phyloP scores from a whole-genome alignment of 441 rosid genomes.

The Erysimum cheiri region DNA sequence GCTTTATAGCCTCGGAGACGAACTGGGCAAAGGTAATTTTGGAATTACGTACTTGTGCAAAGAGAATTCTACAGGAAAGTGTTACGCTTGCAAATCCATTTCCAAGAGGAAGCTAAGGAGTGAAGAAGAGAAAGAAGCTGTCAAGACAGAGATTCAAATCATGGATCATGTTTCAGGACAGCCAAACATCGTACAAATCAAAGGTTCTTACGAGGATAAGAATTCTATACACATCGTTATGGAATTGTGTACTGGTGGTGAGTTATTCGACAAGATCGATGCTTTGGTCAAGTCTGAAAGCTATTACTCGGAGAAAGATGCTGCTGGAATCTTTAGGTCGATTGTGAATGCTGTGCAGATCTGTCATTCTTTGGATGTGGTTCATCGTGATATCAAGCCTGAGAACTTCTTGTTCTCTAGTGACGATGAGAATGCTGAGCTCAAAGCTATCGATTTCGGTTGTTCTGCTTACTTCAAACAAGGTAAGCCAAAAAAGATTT shows the following conservation, averaged over 20 bases:
- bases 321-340: slow-evolving; percentile 62
- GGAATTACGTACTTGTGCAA: slow-evolving; percentile 73
- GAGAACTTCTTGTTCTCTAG: slow-evolving; percentile 84
- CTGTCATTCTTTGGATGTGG: slow-evolving; percentile 84
- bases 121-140: slow-evolving; percentile 65
- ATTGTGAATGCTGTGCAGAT: slow-evolving; percentile 77
- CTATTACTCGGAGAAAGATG: slow-evolving; percentile 79
- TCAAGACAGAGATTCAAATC: slow-evolving; percentile 74
- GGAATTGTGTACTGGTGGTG: slow-evolving; percentile 93
- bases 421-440: slow-evolving; percentile 63
- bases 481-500: slow-evolving; percentile 50
- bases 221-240: slow-evolving; percentile 76
- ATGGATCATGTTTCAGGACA: slow-evolving; percentile 86
- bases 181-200: slow-evolving; percentile 76
- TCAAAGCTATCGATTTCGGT: slow-evolving; percentile 90
- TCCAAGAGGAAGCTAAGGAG: slow-evolving; percentile 64
- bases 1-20: slow-evolving; percentile 56
- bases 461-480: slow-evolving; percentile 84
- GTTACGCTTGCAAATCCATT: slow-evolving; percentile 85
- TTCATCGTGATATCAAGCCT: slow-evolving; percentile 93
- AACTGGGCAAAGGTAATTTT: slow-evolving; percentile 81
- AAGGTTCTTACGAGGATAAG: slow-evolving; percentile 71
- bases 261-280: slow-evolving; percentile 63
- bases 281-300: slow-evolving; percentile 54
- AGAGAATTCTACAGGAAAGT: slow-evolving; percentile 65